A percentile compares a stretch with the other conserved stretches of the same genome.
Evolutionary conservation across 805 yeast species (phyloP).

Genomic region (Naumovozyma baii): DNA sequence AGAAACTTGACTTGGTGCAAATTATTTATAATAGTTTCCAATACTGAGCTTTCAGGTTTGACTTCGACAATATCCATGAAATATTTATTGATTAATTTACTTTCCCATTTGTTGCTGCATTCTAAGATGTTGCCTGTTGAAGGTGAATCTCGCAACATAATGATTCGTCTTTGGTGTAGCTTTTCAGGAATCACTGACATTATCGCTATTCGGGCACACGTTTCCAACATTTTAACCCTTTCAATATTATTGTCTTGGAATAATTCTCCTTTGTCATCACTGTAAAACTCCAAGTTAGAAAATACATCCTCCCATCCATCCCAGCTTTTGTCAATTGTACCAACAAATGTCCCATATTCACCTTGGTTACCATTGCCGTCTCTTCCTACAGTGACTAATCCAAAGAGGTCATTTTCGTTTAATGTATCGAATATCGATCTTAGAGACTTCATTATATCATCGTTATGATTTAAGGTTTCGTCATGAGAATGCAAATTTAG

Average conservation of each 20-base stretch:
- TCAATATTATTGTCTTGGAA: conserved; percentile 6
- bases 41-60: not conserved
- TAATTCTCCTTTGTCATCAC: conserved; percentile 2
- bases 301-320: conserved; percentile 40
- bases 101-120: too few relatives aligned
- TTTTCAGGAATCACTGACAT: too few relatives aligned
- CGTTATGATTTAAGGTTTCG: conserved; percentile 24
- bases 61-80: too few relatives aligned
- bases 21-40: conserved; percentile 1
- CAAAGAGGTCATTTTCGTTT: conserved; percentile 35
- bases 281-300: conserved; percentile 28
- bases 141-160: not conserved
- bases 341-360: conserved; percentile 37
- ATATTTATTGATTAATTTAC: too few relatives aligned
- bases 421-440: conserved; percentile 24
- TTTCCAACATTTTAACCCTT: conserved; percentile 13
- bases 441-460: conserved; percentile 21
- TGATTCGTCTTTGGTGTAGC: not conserved
- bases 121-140: too few relatives aligned
- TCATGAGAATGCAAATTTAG: conserved; percentile 26
- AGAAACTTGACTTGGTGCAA: conserved; percentile 6
- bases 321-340: conserved; percentile 39
- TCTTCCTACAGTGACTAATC: conserved; percentile 40
- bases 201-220: conserved; percentile 15
- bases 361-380: conserved; percentile 32